A percentile compares a stretch with the other conserved stretches of the same genome.
These are phyloP conservation scores for Septoria linicola DNA, from an alignment of 2,329 filamentous ascomycete species.

Conservation along the genomic window DNA sequence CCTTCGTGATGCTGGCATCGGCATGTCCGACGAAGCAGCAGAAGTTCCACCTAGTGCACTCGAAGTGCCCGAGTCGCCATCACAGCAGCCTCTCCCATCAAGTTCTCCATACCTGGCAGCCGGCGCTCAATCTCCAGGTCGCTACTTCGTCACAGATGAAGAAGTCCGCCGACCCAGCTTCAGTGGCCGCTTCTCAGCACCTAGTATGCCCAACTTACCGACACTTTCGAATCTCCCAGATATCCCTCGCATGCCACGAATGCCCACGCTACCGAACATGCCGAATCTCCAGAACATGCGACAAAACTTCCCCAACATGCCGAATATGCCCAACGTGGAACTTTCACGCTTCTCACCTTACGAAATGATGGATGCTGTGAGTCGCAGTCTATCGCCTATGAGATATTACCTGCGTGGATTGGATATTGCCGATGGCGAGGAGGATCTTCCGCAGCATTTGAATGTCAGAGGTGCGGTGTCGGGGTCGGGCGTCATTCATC, in stretches of 20 bases:
- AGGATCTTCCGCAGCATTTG: too few relatives aligned
- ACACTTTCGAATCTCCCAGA: constrained; percentile 25
- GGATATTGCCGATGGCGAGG: constrained; percentile 27
- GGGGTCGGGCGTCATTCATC: neutral
- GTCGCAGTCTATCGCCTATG: constrained; percentile 47
- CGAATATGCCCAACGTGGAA: constrained; percentile 34
- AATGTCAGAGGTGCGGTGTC: neutral
- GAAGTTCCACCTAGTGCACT: constrained; percentile 22
- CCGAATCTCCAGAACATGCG: constrained; percentile 25
- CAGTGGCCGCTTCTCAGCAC: constrained; percentile 31
- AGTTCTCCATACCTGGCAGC: constrained; percentile 24
- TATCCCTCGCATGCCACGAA: constrained; percentile 34
- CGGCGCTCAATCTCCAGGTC: constrained; percentile 32
- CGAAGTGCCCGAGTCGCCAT: constrained; percentile 22
- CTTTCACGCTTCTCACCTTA: constrained; percentile 45
- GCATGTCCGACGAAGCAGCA: constrained; percentile 26
- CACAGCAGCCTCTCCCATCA: constrained; percentile 13
- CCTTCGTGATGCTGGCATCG: constrained; percentile 37
- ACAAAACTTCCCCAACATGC: constrained; percentile 25
- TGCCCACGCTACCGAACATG: constrained; percentile 35
- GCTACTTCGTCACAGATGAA: constrained; percentile 37
- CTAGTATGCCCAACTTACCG: constrained; percentile 34
- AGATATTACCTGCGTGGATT: constrained; percentile 44
- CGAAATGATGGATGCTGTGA: constrained; percentile 49
- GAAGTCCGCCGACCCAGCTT: constrained; percentile 32